Base-by-base conservation (phyloP, 1,284 basidiomycete species). In the Malassezia obtusa region DNA sequence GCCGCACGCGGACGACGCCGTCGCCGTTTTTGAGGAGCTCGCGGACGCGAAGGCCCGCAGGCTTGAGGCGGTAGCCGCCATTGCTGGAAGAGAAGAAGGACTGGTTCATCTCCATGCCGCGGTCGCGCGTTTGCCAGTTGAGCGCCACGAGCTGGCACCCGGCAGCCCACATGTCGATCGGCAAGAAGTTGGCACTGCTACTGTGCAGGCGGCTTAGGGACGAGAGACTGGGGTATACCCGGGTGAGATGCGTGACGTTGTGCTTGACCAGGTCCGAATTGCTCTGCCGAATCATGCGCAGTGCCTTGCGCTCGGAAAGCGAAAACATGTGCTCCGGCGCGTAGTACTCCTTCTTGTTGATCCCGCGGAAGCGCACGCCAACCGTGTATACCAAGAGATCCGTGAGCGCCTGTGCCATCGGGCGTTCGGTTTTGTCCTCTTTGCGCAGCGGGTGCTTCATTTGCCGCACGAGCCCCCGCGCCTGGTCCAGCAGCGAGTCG, bases 91-190 rank as follows among this genome's bases (percentile, higher is more conserved):
- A 90, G 74, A 99, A 99, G 86, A 98, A 87, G 9, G 90, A 87
- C 64, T 87, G 83, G 67, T 95, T 96, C 71, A 94, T 85, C 78
- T 86, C 84, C 67, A 86, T 86, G 8, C 68, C 67, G 3, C 69
- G 30, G 40, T 67, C 69, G 5, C 52, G 84, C 0, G 90, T 98
- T 75, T 99, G 94, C 87, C 90, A 96, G 74, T 99, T 99, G 58
- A 98, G 80, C 6, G 94, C 89, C 0, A 94, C 90, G n/a, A 98
- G 76, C 75, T 98, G 92, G 15, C 84, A 83, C 0, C 92, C 92
- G 0, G 84, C 83, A 0, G 83, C 81, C 92, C 92, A 99, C 74
- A 83, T 89, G 33, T 84, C 81, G 75, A 87, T 83, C 4, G 92
- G 92, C 61, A 86, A 81, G 70, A 86, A 96, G 74, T 99, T 99